Evolutionary conservation across 2,329 filamentous ascomycete genomes (phyloP).

Genomic region (Periconia sp.): DNA sequence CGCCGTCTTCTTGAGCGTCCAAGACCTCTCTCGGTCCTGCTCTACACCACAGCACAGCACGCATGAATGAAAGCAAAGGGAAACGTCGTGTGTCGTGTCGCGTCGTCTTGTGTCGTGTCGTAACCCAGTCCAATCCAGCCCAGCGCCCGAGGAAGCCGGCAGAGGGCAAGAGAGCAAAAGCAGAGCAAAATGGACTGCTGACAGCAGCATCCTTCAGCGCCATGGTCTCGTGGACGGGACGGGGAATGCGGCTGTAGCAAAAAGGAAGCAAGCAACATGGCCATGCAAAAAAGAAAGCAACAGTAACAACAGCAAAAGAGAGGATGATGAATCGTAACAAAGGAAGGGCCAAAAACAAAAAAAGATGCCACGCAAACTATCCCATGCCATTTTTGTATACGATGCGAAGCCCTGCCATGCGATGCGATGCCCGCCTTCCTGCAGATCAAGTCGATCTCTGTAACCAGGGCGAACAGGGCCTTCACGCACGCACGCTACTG

Average conservation of each 20-base stretch:
- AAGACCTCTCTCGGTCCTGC: conserved; percentile 1
- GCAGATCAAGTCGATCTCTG: conserved; percentile 43
- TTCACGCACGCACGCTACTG: not conserved
- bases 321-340: not conserved
- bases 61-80: conserved; percentile 1
- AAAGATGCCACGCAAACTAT: not conserved
- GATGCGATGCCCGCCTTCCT: conserved; percentile 7
- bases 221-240: too few species aligned
- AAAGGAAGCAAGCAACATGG: too few species aligned
- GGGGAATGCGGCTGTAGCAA: too few species aligned
- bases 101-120: too few species aligned
- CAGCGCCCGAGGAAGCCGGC: too few species aligned
- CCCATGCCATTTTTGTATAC: not conserved
- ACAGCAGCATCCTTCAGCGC: too few species aligned
- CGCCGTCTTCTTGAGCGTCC: conserved; percentile 13
- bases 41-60: too few species aligned
- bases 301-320: not conserved
- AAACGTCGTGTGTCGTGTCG: too few species aligned
- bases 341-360: not conserved
- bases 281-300: not conserved
- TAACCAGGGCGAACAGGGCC: conserved; percentile 38
- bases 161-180: too few species aligned
- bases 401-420: not conserved
- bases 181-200: too few species aligned
- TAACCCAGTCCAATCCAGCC: too few species aligned